A percentile compares a stretch with the other conserved stretches of the same genome.
phyloP scores from a whole-genome alignment of 2,329 filamentous ascomycete genomes.

The Fusarium phyllophilum region DNA sequence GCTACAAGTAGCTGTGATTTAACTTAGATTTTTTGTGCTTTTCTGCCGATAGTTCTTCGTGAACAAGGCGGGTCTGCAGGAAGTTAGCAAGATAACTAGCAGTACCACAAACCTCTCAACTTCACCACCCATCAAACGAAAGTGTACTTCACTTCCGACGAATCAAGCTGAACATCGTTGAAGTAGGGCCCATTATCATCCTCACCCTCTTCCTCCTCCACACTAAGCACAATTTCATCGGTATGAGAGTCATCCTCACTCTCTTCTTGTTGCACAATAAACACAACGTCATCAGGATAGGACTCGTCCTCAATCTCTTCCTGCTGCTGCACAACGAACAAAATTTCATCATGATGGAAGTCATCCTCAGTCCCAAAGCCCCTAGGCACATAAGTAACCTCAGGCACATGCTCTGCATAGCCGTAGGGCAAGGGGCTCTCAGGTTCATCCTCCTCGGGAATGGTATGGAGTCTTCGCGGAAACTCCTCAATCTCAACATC shows the following conservation, averaged over 20 bases:
- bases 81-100: not conserved
- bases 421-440: not conserved
- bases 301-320: too few species aligned
- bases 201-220: not conserved
- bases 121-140: not conserved
- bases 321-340: not conserved
- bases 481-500: not conserved
- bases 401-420: too few species aligned
- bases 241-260: not conserved
- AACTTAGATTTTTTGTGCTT: not conserved
- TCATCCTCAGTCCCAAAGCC: not conserved
- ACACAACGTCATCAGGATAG: not conserved
- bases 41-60: accelerated
- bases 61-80: not conserved
- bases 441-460: not conserved
- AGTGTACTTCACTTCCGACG: not conserved
- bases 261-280: not conserved
- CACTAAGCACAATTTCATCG: not conserved
- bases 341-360: too few species aligned
- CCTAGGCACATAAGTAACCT: too few species aligned
- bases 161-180: not conserved
- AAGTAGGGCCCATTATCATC: not conserved
- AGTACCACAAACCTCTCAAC: too few species aligned
- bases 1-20: not conserved
- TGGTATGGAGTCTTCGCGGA: not conserved